Base-by-base conservation (phyloP, 495 filamentous ascomycete genomes). In the Penicillium silybi region DNA sequence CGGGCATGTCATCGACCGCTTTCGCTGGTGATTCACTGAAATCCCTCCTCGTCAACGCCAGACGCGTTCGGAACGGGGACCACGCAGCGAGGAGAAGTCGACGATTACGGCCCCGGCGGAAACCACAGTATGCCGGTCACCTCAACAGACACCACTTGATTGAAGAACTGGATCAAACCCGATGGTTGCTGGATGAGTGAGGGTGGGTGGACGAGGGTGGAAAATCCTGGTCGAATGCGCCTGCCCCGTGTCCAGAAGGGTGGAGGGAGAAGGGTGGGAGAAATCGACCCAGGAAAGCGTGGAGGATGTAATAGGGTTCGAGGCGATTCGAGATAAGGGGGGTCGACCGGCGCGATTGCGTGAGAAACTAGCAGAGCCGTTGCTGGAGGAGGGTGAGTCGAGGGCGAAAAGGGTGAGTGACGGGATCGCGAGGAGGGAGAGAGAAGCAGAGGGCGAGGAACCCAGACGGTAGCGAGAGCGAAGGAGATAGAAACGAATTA, bases 381-480 rank as follows among this genome's bases (percentile, higher is more conserved):
- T 48, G 56, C 58, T 41, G 49, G 46, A 55, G 50, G 56, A 51
- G 50, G 58, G 54, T 45, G 22, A 47, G 62, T 52, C 43, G 57
- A 55, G 59, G 46, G 58, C 39, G 59, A 65, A 66, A 58, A 61
- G 63, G 58, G 59, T 56, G 47, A 53, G 46, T 40, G 56, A 57
- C 49, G 59, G 64, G 61, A 64, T 70, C 67, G 69, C 66, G 62
- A 61, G 49, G 68, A 71, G 63, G 52, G 63, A 58, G 46, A 59
- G 53, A 54, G 54, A 63, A 67, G 58, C 18, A 58, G 41, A 47
- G 32, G 55, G 48, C 16, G 62, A 62, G 55, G 46, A 49, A 43
- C 45, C 41, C 51, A 44, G 45, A 51, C 41, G 39, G 48, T 54
- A 61, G 49, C 53, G 56, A 60, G 57, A 46, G 57, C 57, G 53